phyloP scores from a whole-genome alignment of 805 yeast genomes.

The Pichia phayaonensis region DNA sequence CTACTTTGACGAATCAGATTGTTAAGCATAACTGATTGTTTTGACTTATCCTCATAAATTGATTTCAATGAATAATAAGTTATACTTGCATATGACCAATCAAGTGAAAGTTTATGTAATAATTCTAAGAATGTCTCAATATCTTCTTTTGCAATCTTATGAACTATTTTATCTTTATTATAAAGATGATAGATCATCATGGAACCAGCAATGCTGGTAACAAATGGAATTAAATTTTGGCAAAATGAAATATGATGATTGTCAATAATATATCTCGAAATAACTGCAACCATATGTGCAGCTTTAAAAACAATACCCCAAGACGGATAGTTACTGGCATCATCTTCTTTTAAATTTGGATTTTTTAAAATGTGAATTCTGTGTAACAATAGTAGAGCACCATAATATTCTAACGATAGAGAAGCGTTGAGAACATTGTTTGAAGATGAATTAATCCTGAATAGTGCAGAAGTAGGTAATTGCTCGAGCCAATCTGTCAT shows the following conservation, averaged over 20 bases:
- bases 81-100: conserved; percentile 45
- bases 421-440: conserved; percentile 31
- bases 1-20: background rate
- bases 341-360: conserved; percentile 10
- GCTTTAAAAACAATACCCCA: conserved; percentile 81
- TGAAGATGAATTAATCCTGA: conserved; percentile 45
- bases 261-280: conserved; percentile 47
- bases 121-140: conserved; percentile 23
- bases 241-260: conserved; percentile 44
- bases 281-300: conserved; percentile 64
- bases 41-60: conserved; percentile 28
- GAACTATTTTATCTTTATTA: conserved; percentile 21
- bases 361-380: conserved; percentile 52
- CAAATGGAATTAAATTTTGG: conserved; percentile 29
- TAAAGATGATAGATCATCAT: conserved; percentile 64
- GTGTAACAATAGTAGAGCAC: conserved; percentile 63
- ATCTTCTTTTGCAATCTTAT: conserved; percentile 19
- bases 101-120: conserved; percentile 36
- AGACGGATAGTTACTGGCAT: conserved; percentile 43
- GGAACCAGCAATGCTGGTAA: conserved; percentile 55
- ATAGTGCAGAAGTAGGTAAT: conserved; percentile 55
- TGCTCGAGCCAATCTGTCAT: conserved; percentile 72
- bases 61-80: conserved; percentile 44
- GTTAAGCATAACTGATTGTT: conserved; percentile 7
- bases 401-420: conserved; percentile 65